A percentile compares a stretch with the other conserved stretches of the same genome.
Conservation (phyloP, 1,284 basidiomycete species). For the Cryptococcus maquisensis region DNA sequence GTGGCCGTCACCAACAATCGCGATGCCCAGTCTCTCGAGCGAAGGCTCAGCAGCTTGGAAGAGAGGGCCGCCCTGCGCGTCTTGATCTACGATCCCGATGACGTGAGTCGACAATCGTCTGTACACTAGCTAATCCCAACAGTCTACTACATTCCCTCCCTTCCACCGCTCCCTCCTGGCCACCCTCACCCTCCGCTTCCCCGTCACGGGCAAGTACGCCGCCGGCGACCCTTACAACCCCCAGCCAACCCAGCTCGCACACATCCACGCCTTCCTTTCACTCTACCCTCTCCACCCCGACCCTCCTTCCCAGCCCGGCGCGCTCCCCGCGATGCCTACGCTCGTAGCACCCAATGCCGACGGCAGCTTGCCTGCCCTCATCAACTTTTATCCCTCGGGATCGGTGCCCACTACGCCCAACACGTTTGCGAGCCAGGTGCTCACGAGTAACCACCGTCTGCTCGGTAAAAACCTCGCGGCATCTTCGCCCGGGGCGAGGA, state of each 20-base stretch:
- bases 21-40: constrained; percentile 45
- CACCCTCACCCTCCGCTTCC: constrained; percentile 45
- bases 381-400: constrained; percentile 44
- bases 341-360: constrained; percentile 27
- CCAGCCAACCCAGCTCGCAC: constrained; percentile 31
- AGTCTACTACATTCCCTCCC: constrained; percentile 43
- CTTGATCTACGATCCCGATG: constrained; percentile 46
- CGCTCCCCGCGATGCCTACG: constrained; percentile 44
- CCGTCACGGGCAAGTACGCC: constrained; percentile 21
- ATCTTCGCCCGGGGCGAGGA: constrained; percentile 17
- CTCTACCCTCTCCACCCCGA: constrained; percentile 43
- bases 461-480: constrained; percentile 38
- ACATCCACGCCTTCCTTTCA: constrained; percentile 45
- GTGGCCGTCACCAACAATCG: constrained; percentile 43
- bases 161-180: constrained; percentile 47
- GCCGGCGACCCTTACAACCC: constrained; percentile 41
- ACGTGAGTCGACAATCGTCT: constrained; percentile 25
- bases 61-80: constrained; percentile 43
- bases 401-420: constrained; percentile 37
- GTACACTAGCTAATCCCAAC: neutral
- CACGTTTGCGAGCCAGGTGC: constrained; percentile 41
- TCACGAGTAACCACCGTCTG: constrained; percentile 38
- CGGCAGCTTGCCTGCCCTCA: constrained; percentile 28
- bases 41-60: constrained; percentile 34
- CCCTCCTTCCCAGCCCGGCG: constrained; percentile 36